Base-by-base conservation (phyloP, 1,284 basidiomycete species). In the Apiotrichum mycotoxinovorans region DNA sequence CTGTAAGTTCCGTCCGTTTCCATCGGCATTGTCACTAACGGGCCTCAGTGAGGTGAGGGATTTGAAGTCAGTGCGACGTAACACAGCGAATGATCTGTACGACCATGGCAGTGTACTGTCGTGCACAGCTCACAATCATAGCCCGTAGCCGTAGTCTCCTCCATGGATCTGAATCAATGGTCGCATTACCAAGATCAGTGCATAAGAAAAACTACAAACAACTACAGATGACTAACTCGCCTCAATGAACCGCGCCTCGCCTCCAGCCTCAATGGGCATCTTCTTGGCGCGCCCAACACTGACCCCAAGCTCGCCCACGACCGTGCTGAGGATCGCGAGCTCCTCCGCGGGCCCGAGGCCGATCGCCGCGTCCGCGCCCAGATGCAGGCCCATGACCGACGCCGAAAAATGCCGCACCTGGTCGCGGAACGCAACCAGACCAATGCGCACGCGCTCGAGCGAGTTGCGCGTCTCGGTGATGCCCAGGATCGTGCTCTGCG, bases 361-460 rank as follows among this genome's bases (percentile, higher is more conserved):
- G 33, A 52, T 49, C 47, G 52, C 53, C 46, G 50, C 52, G 33
- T 47, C 42, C 30, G 66, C 63, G 34, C 69, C 73, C 12, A 74
- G 62, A 50, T 75, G 73, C 47, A 73, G 63, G 3, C 73, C 73
- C 67, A 73, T 70, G 56, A 75, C 64, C 18, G 65, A 68, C 9
- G 69, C 72, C 34, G 67, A 58, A 44, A 73, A 73, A 46, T 60
- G 57, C 30, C 68, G 68, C 17, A 74, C 62, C 57, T 75, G 73
- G 57, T 67, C 66, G 25, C 68, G 58, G 51, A 69, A 75, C 22
- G 60, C 62, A 42, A 65, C 69, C 5, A 74, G 57, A 17, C 65
- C 61, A 17, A 50, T 50, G 15, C 68, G 57, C 1, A 65, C 66
- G 10, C 57, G 52, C 49, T 72, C 69, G 30, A 75, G 57, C 11